Percentiles rank a stretch among this genome's conserved stretches.
Evolutionary conservation across 805 yeast species (phyloP).

Genomic region (Myxozyma neotropica): DNA sequence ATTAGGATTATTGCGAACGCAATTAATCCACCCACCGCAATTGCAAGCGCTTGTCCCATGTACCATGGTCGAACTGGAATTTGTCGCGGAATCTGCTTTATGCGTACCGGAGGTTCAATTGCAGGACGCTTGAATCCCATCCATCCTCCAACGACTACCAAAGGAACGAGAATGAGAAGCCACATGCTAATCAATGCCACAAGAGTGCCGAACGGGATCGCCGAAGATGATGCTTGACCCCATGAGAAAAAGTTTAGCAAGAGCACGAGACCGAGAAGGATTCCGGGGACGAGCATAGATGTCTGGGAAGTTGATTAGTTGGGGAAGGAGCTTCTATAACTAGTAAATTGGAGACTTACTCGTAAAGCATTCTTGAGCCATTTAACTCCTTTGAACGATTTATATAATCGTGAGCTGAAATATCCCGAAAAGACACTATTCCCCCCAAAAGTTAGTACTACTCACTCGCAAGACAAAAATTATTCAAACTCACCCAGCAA

Average conservation of each 20-base stretch:
- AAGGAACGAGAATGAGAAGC: slow-evolving; percentile 69
- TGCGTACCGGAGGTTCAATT: slow-evolving; percentile 35
- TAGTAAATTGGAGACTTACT: slow-evolving; percentile 36
- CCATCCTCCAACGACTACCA: slow-evolving; percentile 66
- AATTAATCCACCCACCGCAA: slow-evolving; percentile 62
- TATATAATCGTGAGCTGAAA: slow-evolving; percentile 64
- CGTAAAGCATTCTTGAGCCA: slow-evolving; percentile 41
- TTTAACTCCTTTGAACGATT: slow-evolving; percentile 51
- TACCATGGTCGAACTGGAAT: slow-evolving; percentile 37
- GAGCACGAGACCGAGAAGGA: slow-evolving; percentile 54
- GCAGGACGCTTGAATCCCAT: slow-evolving; percentile 46
- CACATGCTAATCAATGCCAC: slow-evolving; percentile 61
- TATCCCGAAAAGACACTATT: slow-evolving; percentile 65
- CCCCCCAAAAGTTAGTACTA: not conserved
- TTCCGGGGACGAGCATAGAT: slow-evolving; percentile 40
- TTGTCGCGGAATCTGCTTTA: slow-evolving; percentile 42
- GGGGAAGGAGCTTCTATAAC: not conserved
- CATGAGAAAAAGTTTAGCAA: slow-evolving; percentile 69
- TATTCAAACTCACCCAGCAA: slow-evolving; percentile 61
- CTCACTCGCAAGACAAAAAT: no score
- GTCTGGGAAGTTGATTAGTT: slow-evolving; percentile 31
- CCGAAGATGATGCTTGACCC: slow-evolving; percentile 73
- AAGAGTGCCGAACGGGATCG: slow-evolving; percentile 78
- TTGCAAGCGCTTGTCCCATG: slow-evolving; percentile 26
- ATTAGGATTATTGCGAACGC: slow-evolving; percentile 84